Base-by-base conservation (phyloP, 176 grass and related monocot species). In the Cenchrus purpureus region DNA sequence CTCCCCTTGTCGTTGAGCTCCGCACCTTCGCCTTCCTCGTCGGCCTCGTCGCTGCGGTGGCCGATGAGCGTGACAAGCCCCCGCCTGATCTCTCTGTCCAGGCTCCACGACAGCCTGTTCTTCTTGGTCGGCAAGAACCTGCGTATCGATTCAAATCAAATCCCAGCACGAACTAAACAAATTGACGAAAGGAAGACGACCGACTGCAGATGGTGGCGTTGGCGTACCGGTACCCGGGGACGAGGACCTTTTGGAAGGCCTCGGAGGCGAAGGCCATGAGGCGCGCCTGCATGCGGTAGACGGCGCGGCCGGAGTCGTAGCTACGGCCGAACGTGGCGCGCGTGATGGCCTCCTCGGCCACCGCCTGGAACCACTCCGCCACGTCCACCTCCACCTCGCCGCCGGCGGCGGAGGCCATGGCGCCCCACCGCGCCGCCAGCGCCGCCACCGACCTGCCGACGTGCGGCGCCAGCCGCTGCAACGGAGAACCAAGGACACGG, bases 211-310 rank as follows among this genome's bases (percentile, higher is more conserved):
- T 74, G 64, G 22, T 5, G 25, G 6, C 11, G 61, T 0, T 4
- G 50, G 32, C 78, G 64, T 77, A 97, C 94, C 92, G 66, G 92
- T 94, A 97, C 0, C 95, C 95, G 0, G 95, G 95, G 71, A 97
- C 93, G 82, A 97, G 88, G 46, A 97, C 92, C 86, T 94, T 97
- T 86, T 92, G 90, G 77, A 97, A 97, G 44, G 92, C 90, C 77
- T 94, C 95, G 46, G 90, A 86, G 9, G 92, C 95, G 51, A 94
- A 92, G 29, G 76, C 74, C 95, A 97, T 97, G 67, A 92, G 92
- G 34, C 87, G 88, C 13, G 81, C 83, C 86, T 97, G 95, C 82
- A 92, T 85, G 84, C 83, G 84, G 86, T 92, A 97, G 34, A 97
- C 92, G 5, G 65, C 70, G 69, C 91, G 89, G 74, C 92, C 95